Percentiles rank a stretch among this genome's conserved stretches.
phyloP scores from a whole-genome alignment of 768 basidiomycete genomes.

The Naganishia vishniacii region DNA sequence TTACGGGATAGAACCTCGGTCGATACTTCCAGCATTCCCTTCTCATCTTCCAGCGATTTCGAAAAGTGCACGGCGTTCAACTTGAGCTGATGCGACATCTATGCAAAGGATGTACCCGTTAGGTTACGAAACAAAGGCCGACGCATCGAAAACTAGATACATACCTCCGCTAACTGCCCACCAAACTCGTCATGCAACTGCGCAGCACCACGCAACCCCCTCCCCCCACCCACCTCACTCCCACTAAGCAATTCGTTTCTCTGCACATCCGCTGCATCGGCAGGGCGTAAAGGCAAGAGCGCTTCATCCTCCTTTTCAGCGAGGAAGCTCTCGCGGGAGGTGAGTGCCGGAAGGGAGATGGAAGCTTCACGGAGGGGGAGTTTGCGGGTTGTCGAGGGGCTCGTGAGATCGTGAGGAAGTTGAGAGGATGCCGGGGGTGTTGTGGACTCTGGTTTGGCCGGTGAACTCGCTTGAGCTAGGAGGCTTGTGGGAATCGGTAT shows the following conservation, averaged over 20 bases:
- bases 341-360: slow-evolving; percentile 20
- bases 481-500: slow-evolving; percentile 11
- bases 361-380: neutral
- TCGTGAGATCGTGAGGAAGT: neutral
- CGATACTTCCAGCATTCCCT: slow-evolving; percentile 62
- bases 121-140: too few relatives aligned
- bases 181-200: slow-evolving; percentile 45
- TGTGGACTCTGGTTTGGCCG: neutral
- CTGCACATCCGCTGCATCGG: slow-evolving; percentile 16
- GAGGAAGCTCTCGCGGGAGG: slow-evolving; percentile 16
- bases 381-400: neutral
- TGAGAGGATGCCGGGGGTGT: neutral
- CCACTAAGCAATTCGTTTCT: slow-evolving; percentile 34
- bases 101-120: too few relatives aligned
- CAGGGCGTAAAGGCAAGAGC: slow-evolving; percentile 19
- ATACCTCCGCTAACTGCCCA: slow-evolving; percentile 44
- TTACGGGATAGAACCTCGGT: slow-evolving; percentile 70
- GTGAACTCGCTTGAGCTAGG: neutral
- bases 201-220: slow-evolving; percentile 30
- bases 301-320: slow-evolving; percentile 26
- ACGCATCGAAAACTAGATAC: slow-evolving; percentile 19
- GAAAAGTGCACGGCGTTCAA: slow-evolving; percentile 76
- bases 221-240: slow-evolving; percentile 16
- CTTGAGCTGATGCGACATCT: slow-evolving; percentile 84
- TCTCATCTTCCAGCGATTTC: slow-evolving; percentile 66